Evolutionary conservation across 768 basidiomycete species (phyloP).

Genomic region (Rubroboletus pulcherrimus): DNA sequence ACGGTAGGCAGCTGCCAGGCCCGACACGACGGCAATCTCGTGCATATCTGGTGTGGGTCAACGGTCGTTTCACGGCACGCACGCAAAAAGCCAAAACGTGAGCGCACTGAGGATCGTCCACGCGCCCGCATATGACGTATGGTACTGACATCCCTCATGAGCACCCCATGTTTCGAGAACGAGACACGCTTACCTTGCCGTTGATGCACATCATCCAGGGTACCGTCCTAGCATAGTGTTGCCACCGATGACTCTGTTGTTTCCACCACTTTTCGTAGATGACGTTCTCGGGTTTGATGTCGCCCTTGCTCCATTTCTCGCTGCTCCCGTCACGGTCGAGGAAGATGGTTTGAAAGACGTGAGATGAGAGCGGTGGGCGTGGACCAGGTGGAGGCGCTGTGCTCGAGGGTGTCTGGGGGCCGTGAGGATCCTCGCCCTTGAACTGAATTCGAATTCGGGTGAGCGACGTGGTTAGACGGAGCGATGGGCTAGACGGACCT

Average conservation of each 20-base stretch:
- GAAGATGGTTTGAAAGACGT: slow-evolving; percentile 1
- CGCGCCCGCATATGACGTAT: background rate
- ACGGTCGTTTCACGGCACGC: background rate
- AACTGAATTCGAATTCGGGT: background rate
- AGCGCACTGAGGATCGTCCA: background rate
- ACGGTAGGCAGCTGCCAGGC: background rate
- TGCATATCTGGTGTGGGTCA: background rate
- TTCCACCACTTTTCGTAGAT: background rate
- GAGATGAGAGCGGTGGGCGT: background rate
- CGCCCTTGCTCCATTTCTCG: background rate
- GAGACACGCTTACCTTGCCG: background rate
- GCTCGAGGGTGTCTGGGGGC: background rate
- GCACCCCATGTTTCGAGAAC: too few relatives aligned
- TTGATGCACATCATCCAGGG: background rate
- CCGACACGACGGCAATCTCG: background rate
- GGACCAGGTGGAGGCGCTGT: background rate
- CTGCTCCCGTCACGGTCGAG: background rate
- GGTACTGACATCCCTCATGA: background rate
- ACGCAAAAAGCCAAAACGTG: background rate
- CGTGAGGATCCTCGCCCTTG: background rate
- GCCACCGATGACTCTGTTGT: background rate
- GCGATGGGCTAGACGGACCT: background rate
- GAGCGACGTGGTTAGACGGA: too few relatives aligned
- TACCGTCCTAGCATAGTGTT: background rate
- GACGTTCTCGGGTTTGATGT: background rate